phyloP scores from a whole-genome alignment of 2,329 filamentous ascomycete genomes.

The Trichothecium sympodiale region DNA sequence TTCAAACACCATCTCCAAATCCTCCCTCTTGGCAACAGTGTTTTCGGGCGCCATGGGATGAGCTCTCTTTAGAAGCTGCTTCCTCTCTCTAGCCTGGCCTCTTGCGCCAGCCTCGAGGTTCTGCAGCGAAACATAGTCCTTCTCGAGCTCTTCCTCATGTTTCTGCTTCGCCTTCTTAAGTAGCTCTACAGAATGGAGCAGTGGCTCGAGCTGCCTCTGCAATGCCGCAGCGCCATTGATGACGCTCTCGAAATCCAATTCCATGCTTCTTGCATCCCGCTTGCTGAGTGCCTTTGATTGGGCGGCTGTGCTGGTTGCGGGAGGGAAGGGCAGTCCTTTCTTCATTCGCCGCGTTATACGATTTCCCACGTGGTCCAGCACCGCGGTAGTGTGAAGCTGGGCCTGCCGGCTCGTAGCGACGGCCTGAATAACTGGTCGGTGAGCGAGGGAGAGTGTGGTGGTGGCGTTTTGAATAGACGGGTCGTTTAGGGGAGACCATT shows the following conservation, averaged over 20 bases:
- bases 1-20: constrained; percentile 3
- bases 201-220: constrained; percentile 49
- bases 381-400: constrained; percentile 41
- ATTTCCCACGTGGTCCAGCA: constrained; percentile 42
- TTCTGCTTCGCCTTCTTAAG: constrained; percentile 45
- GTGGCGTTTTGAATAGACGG: constrained; percentile 44
- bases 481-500: constrained; percentile 50
- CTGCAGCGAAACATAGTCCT: constrained; percentile 40
- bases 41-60: constrained; percentile 36
- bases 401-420: constrained; percentile 34
- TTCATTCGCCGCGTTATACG: constrained; percentile 46
- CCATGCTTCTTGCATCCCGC: constrained; percentile 26
- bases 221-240: constrained; percentile 45
- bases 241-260: constrained; percentile 56
- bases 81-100: constrained; percentile 39
- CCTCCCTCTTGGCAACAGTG: constrained; percentile 4
- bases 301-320: constrained; percentile 23
- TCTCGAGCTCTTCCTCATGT: constrained; percentile 43
- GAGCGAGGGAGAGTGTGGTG: constrained; percentile 44
- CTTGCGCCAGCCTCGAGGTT: constrained; percentile 45
- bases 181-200: constrained; percentile 51
- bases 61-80: constrained; percentile 35
- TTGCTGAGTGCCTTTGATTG: constrained; percentile 6
- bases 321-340: constrained; percentile 56
- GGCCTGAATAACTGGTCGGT: constrained; percentile 50